These are phyloP conservation scores for Ceratobasidium papillatum DNA, from an alignment of 1,284 basidiomycete species.

Conservation along the genomic window DNA sequence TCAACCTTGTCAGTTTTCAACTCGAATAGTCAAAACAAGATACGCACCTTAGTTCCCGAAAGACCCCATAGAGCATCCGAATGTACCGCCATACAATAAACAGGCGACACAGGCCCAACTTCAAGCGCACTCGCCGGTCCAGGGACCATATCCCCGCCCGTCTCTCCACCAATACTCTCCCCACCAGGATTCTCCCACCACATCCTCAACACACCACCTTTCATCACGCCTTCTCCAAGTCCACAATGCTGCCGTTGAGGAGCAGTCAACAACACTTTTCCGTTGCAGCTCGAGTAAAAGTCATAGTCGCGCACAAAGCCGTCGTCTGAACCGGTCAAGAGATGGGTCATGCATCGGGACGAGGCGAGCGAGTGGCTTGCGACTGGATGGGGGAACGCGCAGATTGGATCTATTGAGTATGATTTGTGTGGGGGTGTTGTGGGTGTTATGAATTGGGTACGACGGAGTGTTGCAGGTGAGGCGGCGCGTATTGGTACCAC, in stretches of 20 bases:
- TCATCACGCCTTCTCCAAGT: conserved; percentile 91
- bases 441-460: conserved; percentile 50
- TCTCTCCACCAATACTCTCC: not conserved
- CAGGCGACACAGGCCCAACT: conserved; percentile 68
- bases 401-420: conserved; percentile 91
- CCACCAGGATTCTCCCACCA: conserved; percentile 71
- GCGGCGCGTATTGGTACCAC: conserved; percentile 59
- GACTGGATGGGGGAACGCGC: conserved; percentile 87
- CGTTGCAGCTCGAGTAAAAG: conserved; percentile 87
- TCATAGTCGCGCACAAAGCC: conserved; percentile 95
- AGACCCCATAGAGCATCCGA: conserved; percentile 91
- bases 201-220: conserved; percentile 83
- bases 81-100: conserved; percentile 88
- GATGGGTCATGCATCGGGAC: conserved; percentile 86
- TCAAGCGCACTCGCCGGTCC: conserved; percentile 52
- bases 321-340: conserved; percentile 92
- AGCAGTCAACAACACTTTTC: conserved; percentile 86
- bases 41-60: conserved; percentile 77
- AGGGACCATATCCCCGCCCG: conserved; percentile 46
- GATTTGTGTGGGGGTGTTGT: conserved; percentile 57
- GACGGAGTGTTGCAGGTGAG: conserved; percentile 68
- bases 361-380: conserved; percentile 87
- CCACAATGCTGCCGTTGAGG: conserved; percentile 89
- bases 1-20: not conserved
- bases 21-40: not conserved